These are phyloP conservation scores for Apiotrichum akiyoshidainum DNA, from an alignment of 1,284 basidiomycete species.

Conservation along the genomic window DNA sequence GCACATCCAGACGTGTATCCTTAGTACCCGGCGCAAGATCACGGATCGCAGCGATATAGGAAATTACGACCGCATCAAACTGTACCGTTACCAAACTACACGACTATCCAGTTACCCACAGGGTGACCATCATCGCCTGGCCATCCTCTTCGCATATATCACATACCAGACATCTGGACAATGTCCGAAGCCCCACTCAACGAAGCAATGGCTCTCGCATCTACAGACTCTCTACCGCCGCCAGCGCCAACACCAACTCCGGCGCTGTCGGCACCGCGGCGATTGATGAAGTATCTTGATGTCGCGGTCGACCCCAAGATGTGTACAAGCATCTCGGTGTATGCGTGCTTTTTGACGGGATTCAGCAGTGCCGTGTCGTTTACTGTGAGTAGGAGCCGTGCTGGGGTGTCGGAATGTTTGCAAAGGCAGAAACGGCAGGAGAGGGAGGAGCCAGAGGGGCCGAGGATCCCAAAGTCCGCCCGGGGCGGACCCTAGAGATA, in stretches of 20 bases:
- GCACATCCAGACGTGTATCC: no score
- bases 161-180: background rate
- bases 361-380: conserved; percentile 72
- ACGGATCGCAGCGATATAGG: background rate
- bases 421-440: no score
- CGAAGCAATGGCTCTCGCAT: background rate
- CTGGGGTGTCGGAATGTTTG: background rate
- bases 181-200: background rate
- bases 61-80: no score
- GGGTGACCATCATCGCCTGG: no score
- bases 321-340: conserved; percentile 61
- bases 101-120: no score
- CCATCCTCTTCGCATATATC: background rate
- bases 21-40: no score
- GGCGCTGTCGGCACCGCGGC: background rate
- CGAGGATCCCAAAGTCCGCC: no score
- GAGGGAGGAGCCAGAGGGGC: no score
- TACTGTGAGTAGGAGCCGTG: conserved; percentile 47
- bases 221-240: background rate
- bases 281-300: conserved; percentile 39
- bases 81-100: no score
- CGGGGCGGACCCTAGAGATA: no score
- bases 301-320: conserved; percentile 62
- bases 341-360: conserved; percentile 82
- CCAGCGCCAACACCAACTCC: background rate